Evolutionary conservation across 2,329 filamentous ascomycete genomes (phyloP).

Genomic region (Cordyceps cicadae): DNA sequence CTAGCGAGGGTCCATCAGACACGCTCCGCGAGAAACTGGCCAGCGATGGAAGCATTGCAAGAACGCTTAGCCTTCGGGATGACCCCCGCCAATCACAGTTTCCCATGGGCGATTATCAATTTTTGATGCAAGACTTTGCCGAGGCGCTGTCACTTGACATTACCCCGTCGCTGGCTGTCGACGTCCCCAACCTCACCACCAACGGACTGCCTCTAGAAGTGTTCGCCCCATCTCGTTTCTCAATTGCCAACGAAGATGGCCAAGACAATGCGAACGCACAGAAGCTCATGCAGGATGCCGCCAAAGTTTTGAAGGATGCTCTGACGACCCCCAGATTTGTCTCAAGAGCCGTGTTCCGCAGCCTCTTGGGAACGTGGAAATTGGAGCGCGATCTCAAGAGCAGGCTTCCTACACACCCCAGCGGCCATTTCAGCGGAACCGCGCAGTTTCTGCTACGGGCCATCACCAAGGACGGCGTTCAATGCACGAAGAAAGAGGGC

Average conservation of each 20-base stretch:
- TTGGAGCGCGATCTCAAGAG: constrained; percentile 50
- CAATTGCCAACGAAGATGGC: constrained; percentile 28
- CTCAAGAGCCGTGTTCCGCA: constrained; percentile 59
- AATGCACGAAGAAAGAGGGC: constrained; percentile 32
- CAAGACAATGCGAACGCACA: constrained; percentile 30
- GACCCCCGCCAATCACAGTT: constrained; percentile 57
- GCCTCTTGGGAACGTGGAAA: constrained; percentile 61
- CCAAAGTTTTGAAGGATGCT: constrained; percentile 32
- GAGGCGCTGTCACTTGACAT: constrained; percentile 46
- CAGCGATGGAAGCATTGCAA: constrained; percentile 35
- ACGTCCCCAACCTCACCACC: constrained; percentile 28
- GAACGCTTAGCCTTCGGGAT: constrained; percentile 42
- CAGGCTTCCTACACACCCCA: constrained; percentile 49
- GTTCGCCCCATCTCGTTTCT: constrained; percentile 49
- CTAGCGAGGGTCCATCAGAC: constrained; percentile 18
- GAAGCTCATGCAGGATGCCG: constrained; percentile 38
- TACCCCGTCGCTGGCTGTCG: constrained; percentile 21
- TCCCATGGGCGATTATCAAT: constrained; percentile 75
- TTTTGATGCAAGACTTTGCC: constrained; percentile 64
- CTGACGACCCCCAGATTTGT: constrained; percentile 44
- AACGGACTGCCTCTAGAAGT: constrained; percentile 41
- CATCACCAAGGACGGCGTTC: constrained; percentile 45
- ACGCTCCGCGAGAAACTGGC: constrained; percentile 32
- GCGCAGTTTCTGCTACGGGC: constrained; percentile 56
- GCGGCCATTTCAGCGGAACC: constrained; percentile 55